Percentiles rank a stretch among this genome's conserved stretches.
These are phyloP conservation scores for Phytophthora pini DNA, from an alignment of 352 stramenopile genomes.

Conservation along the genomic window DNA sequence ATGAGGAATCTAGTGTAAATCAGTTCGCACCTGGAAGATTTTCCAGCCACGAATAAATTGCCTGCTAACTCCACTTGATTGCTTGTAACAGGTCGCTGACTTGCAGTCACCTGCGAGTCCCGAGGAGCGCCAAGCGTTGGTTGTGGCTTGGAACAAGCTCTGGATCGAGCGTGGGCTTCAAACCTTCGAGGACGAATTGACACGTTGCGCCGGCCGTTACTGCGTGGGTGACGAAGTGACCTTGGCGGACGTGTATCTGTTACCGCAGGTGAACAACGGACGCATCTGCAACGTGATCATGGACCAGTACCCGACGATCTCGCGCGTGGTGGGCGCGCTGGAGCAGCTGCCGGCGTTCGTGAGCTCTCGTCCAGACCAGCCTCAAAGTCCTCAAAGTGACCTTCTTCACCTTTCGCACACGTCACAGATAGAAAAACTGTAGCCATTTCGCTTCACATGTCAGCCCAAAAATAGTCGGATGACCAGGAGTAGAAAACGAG, in stretches of 20 bases:
- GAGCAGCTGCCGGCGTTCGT: conserved; percentile 83
- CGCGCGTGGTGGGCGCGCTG: conserved; percentile 71
- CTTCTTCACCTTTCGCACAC: background rate
- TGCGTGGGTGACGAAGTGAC: conserved; percentile 82
- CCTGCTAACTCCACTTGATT: conserved; percentile 12
- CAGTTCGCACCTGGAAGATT: conserved; percentile 1
- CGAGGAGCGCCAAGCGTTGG: conserved; percentile 35
- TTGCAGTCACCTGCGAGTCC: conserved; percentile 47
- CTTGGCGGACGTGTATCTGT: conserved; percentile 89
- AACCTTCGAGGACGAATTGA: conserved; percentile 72
- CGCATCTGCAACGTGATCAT: conserved; percentile 85
- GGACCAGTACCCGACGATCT: conserved; percentile 79
- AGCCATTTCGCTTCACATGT: conserved; percentile 16
- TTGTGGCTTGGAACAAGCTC: conserved; percentile 56
- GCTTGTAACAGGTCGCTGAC: conserved; percentile 29
- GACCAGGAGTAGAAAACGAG: conserved; percentile 5
- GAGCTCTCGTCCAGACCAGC: conserved; percentile 61
- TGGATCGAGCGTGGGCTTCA: conserved; percentile 85
- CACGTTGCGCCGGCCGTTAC: conserved; percentile 55
- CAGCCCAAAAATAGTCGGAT: conserved; percentile 24
- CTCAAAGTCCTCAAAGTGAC: conserved; percentile 14
- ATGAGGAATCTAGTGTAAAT: conserved; percentile 25
- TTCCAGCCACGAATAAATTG: conserved; percentile 1
- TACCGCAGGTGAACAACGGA: conserved; percentile 93
- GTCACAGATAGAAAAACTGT: conserved; percentile 19